Conservation (phyloP, 352 stramenopile genomes). For the Pythium aphanidermatum region DNA sequence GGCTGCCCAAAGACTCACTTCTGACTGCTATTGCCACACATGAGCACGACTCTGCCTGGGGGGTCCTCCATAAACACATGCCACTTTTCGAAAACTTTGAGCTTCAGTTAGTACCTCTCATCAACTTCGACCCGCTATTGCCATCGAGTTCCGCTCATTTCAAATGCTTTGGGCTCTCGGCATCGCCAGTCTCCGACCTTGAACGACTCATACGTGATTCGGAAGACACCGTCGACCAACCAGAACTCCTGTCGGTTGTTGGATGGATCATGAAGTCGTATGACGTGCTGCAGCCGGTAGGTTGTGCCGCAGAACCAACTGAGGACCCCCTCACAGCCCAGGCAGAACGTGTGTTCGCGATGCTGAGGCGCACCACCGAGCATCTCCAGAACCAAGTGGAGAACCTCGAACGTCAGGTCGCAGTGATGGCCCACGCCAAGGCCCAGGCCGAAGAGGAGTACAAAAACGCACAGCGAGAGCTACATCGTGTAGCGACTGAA, state of each 20-base stretch:
- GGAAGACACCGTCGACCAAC: slow-evolving; percentile 1
- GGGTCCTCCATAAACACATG: not conserved
- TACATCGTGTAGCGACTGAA: slow-evolving; percentile 23
- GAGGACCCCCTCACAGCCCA: slow-evolving; percentile 19
- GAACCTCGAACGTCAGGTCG: slow-evolving; percentile 22
- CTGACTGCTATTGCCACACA: not conserved
- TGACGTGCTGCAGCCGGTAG: not conserved
- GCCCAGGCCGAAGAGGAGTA: slow-evolving; percentile 24
- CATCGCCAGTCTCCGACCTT: slow-evolving; percentile 10
- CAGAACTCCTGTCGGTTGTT: slow-evolving; percentile 4
- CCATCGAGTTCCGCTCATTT: not conserved
- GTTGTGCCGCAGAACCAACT: not conserved
- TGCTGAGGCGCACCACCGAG: slow-evolving; percentile 20
- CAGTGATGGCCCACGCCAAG: slow-evolving; percentile 15
- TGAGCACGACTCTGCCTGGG: not conserved
- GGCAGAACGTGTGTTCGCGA: slow-evolving; percentile 22
- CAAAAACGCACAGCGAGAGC: slow-evolving; percentile 16
- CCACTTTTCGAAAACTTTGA: not conserved
- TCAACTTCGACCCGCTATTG: not conserved
- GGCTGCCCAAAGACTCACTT: not conserved
- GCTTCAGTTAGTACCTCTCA: not conserved
- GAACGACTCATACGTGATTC: slow-evolving; percentile 10
- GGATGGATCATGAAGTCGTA: not conserved
- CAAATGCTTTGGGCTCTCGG: not conserved
- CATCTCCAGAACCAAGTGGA: slow-evolving; percentile 25